Evolutionary conservation across 2,329 filamentous ascomycete genomes (phyloP), one percentile per base, ranked within the genome.

Genomic region (Sporothrix globosa): DNA sequence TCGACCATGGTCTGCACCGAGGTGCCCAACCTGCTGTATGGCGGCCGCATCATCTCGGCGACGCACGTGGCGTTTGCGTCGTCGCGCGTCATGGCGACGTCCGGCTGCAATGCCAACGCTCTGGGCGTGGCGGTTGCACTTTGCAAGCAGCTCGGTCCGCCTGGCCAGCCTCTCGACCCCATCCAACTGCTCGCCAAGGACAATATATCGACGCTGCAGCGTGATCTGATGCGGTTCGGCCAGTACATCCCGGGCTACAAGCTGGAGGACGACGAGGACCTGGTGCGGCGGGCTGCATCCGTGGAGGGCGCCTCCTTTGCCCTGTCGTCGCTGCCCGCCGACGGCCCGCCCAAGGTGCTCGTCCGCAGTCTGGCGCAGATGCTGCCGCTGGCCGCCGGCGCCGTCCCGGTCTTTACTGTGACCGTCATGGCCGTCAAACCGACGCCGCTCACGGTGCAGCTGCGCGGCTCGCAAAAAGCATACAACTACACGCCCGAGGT

Each of bases 401-500:
- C 52, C 9, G 71, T 75, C 4, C 75, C 74, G 19, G 72, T 69
- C 10, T 74, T 75, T 56, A 53, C 56, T 17, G 60, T 75, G 14
- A 74, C 73, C 1, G 74, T 69, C 19, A 69, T 73, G 44, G 71
- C 74, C 17, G 72, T 74, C 13, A 71, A 73, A 54, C 67, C 73
- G 11, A 75, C 74, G 2, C 69, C 70, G 11, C 66, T 76, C 1
- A 71, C 66, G 4, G 74, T 76, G 7, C 74, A 76, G 67, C 72
- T 76, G 11, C 74, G 75, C 10, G 75, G 75, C 17, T 76, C 75
- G 7, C 61, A 74, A 30, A 76, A 76, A 69, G 54, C 75, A 1
- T 74, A 76, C 71, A 76, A 76, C 69, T 76, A 75, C 48, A 76
- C 75, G 0, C 75, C 75, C 3, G 75, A 76, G 50, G 72, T 74